A percentile compares a stretch with the other conserved stretches of the same genome.
phyloP scores from a whole-genome alignment of 805 yeast species.

The Nakazawaea ambrosiae region DNA sequence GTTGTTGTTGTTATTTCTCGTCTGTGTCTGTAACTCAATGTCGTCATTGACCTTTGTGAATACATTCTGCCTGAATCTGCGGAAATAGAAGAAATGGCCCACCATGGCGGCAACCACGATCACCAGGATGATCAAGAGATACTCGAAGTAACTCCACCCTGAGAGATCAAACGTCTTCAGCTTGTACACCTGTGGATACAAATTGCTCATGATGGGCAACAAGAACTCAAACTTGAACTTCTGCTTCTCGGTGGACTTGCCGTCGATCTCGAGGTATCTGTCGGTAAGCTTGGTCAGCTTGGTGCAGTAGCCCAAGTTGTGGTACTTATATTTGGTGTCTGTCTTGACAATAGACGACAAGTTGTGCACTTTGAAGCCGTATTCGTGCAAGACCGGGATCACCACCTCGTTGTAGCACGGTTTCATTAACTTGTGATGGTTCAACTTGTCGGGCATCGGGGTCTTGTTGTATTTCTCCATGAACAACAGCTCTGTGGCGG shows the following conservation, averaged over 20 bases:
- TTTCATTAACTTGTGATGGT: constrained; percentile 10
- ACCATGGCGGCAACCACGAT: not conserved
- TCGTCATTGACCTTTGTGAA: constrained; percentile 2
- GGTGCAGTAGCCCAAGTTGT: constrained; percentile 10
- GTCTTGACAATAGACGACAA: not conserved
- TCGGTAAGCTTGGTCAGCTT: not conserved
- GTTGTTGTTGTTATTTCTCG: not conserved
- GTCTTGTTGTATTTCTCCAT: not conserved
- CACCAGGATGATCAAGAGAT: not conserved
- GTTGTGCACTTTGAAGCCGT: constrained; percentile 4
- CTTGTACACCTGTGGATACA: constrained; percentile 6
- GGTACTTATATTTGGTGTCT: constrained; percentile 1
- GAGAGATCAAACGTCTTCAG: not conserved
- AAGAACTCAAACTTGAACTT: constrained; percentile 9
- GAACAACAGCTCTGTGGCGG: constrained; percentile 3
- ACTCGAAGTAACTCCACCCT: not conserved
- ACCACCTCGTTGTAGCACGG: constrained; percentile 9
- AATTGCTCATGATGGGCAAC: constrained; percentile 3
- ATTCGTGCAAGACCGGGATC: not conserved
- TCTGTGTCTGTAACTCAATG: constrained; percentile 5
- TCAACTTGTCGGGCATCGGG: constrained; percentile 4
- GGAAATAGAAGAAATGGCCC: constrained; percentile 4
- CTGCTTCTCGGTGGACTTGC: constrained; percentile 1
- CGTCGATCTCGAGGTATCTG: constrained; percentile 9
- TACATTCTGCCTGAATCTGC: not conserved